Conservation (phyloP, 768 basidiomycete species). For the Leccinum longicurvipes region DNA sequence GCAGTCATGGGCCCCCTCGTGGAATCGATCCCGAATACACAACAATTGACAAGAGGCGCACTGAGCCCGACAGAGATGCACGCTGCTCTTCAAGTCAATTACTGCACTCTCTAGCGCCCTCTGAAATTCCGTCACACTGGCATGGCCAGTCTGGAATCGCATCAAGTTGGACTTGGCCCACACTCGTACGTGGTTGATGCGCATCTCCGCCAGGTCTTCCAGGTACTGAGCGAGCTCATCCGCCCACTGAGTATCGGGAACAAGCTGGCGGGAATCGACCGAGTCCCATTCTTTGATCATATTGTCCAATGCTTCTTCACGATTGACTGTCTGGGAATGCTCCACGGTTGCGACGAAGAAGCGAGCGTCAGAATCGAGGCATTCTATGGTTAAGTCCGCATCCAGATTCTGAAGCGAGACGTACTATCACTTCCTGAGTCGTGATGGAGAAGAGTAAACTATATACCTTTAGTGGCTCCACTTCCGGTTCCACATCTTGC, state of each 20-base stretch:
- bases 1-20: constrained; percentile 48
- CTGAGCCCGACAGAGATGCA: constrained; percentile 49
- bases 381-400: constrained; percentile 40
- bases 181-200: constrained; percentile 44
- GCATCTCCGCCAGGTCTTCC: constrained; percentile 38
- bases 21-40: constrained; percentile 47
- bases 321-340: constrained; percentile 9
- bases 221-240: constrained; percentile 39
- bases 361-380: constrained; percentile 32
- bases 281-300: constrained; percentile 30
- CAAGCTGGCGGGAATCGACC: constrained; percentile 31
- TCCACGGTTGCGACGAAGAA: constrained; percentile 33
- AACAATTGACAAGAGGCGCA: constrained; percentile 47
- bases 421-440: not conserved
- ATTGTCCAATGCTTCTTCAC: constrained; percentile 13
- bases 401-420: constrained; percentile 47
- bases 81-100: constrained; percentile 45
- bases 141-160: constrained; percentile 45
- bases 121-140: constrained; percentile 43
- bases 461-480: constrained; percentile 48
- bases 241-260: constrained; percentile 43
- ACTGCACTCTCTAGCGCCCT: constrained; percentile 40
- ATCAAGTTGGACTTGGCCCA: constrained; percentile 51
- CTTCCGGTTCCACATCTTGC: constrained; percentile 42
- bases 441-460: not conserved